Evolutionary conservation across 1,284 basidiomycete genomes (phyloP).

Genomic region (Somion occarium): DNA sequence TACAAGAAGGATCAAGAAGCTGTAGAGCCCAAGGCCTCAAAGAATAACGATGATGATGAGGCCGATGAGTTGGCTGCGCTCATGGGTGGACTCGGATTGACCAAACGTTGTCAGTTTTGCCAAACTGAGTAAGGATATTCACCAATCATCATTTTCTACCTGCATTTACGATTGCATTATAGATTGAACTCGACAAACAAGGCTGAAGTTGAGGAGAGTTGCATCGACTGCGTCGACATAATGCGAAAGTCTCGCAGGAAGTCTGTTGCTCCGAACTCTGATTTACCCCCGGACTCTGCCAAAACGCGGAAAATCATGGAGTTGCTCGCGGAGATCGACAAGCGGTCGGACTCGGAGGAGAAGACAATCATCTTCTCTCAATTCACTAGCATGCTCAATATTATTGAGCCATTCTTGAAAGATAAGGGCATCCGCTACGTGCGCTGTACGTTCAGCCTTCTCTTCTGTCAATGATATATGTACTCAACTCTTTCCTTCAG

Average conservation of each 20-base stretch:
- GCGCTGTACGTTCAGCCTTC: slow-evolving; percentile 62
- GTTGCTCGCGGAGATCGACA: slow-evolving; percentile 65
- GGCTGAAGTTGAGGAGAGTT: slow-evolving; percentile 42
- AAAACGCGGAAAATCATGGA: slow-evolving; percentile 85
- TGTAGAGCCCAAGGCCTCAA: slow-evolving; percentile 54
- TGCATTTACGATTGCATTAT: slow-evolving; percentile 8
- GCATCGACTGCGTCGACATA: slow-evolving; percentile 55
- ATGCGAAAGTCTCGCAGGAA: slow-evolving; percentile 35
- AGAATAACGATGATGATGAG: slow-evolving; percentile 53
- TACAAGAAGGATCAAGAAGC: slow-evolving; percentile 71
- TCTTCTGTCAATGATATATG: background rate
- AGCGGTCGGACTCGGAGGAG: slow-evolving; percentile 57
- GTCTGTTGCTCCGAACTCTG: slow-evolving; percentile 21
- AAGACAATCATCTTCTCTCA: slow-evolving; percentile 92
- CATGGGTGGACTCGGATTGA: slow-evolving; percentile 69
- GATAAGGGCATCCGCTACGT: slow-evolving; percentile 67
- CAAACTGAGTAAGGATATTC: slow-evolving; percentile 49
- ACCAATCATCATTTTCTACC: slow-evolving; percentile 3
- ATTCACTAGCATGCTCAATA: slow-evolving; percentile 88
- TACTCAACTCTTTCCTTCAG: slow-evolving; percentile 35
- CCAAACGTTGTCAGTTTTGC: slow-evolving; percentile 71
- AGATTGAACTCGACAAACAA: slow-evolving; percentile 38
- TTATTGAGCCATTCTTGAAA: slow-evolving; percentile 80
- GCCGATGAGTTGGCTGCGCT: slow-evolving; percentile 76
- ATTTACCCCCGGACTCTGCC: slow-evolving; percentile 66